A percentile compares a stretch with the other conserved stretches of the same genome.
phyloP scores from a whole-genome alignment of 805 yeast genomes.

The Yarrowia osloensis region DNA sequence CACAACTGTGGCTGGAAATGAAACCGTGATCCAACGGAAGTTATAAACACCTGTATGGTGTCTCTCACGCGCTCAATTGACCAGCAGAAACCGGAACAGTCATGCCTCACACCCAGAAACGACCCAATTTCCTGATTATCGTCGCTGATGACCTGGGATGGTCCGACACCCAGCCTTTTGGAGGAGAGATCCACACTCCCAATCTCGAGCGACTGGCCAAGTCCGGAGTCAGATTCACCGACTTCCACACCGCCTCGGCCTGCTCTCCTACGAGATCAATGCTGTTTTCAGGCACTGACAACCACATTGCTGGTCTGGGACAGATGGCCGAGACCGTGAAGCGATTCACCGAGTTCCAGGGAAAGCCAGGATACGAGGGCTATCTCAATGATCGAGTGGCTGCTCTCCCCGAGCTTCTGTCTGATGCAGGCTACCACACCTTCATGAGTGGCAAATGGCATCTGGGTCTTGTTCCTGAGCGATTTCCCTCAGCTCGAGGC shows the following conservation, averaged over 20 bases:
- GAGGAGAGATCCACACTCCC: slow-evolving; percentile 57
- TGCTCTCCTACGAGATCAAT: slow-evolving; percentile 66
- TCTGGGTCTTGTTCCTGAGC: slow-evolving; percentile 50
- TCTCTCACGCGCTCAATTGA: background rate
- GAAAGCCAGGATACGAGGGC: slow-evolving; percentile 59
- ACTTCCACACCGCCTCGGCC: slow-evolving; percentile 64
- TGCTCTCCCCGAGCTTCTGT: slow-evolving; percentile 53
- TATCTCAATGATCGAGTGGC: slow-evolving; percentile 54
- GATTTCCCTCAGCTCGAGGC: slow-evolving; percentile 54
- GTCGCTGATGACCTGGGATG: slow-evolving; percentile 65
- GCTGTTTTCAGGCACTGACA: slow-evolving; percentile 61
- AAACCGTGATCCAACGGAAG: background rate
- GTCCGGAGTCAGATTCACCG: slow-evolving; percentile 54
- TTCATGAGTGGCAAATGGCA: slow-evolving; percentile 64
- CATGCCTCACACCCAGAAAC: background rate
- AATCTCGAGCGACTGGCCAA: slow-evolving; percentile 50
- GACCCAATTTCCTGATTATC: slow-evolving; percentile 50
- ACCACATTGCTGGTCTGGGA: slow-evolving; percentile 63
- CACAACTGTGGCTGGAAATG: slow-evolving; percentile 21
- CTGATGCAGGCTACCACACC: slow-evolving; percentile 53
- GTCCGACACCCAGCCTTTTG: slow-evolving; percentile 56
- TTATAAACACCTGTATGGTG: background rate
- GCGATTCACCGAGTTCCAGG: slow-evolving; percentile 45
- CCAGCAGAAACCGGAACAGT: background rate
- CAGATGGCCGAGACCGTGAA: slow-evolving; percentile 55